A percentile compares a stretch with the other conserved stretches of the same genome.
Conservation (phyloP, 306 rosid species). For the Ormosia emarginata region DNA sequence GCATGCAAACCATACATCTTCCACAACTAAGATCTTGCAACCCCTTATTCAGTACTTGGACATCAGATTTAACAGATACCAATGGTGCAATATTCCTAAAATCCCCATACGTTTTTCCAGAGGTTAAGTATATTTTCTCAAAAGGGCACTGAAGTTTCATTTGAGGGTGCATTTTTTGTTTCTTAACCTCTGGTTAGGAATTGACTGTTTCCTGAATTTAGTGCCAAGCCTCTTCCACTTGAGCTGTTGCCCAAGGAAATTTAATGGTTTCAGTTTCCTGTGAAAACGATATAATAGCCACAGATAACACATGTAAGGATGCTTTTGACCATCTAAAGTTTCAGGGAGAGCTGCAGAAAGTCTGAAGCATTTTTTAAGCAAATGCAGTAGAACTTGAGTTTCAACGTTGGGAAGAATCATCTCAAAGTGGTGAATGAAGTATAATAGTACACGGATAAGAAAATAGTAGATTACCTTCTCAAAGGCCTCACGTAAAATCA, state of each 20-base stretch:
- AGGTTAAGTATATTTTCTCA: background rate
- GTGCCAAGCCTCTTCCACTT: constrained; percentile 11
- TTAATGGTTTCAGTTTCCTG: constrained; percentile 6
- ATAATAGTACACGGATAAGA: background rate
- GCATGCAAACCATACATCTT: background rate
- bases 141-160: background rate
- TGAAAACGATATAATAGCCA: background rate
- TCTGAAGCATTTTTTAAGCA: background rate
- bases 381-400: constrained; percentile 10
- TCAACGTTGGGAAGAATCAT: background rate
- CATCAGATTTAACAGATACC: background rate
- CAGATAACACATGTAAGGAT: background rate
- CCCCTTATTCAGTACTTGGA: background rate
- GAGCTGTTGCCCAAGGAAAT: background rate
- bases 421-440: background rate
- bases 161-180: background rate
- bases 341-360: background rate
- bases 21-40: background rate
- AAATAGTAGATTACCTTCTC: constrained; percentile 59
- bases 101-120: background rate
- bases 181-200: background rate
- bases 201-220: background rate
- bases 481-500: constrained; percentile 63
- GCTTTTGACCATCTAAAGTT: constrained; percentile 3
- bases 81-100: background rate